Percentiles rank a stretch among this genome's conserved stretches.
Conservation (phyloP, 345 rosid genomes). For the Adansonia digitata region DNA sequence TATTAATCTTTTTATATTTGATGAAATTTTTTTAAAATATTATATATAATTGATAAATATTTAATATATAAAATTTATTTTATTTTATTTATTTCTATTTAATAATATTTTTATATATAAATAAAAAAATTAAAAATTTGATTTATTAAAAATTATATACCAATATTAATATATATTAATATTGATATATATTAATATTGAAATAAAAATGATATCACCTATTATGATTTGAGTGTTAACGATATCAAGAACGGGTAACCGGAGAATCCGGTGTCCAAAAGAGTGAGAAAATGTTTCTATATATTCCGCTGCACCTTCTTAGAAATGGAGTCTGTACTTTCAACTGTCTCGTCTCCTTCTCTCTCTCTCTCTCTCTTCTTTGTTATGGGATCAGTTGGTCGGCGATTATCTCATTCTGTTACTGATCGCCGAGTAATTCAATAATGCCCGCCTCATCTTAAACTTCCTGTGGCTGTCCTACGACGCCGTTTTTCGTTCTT, state of each 20-base stretch:
- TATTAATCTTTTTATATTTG: too few species aligned
- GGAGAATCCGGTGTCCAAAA: conserved; percentile 24
- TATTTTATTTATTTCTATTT: too few species aligned
- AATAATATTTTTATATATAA: too few species aligned
- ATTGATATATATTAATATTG: too few species aligned
- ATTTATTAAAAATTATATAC: too few species aligned
- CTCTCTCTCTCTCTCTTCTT: not conserved
- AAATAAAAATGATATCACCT: too few species aligned
- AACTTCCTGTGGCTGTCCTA: not conserved
- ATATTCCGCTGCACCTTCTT: not conserved
- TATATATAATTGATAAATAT: too few species aligned
- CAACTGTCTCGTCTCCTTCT: too few species aligned
- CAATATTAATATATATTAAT: not conserved
- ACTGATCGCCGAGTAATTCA: conserved; percentile 15
- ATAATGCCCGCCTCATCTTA: not conserved
- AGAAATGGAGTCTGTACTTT: conserved; percentile 16
- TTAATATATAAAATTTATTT: too few species aligned
- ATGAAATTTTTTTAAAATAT: too few species aligned
- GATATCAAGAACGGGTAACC: conserved; percentile 16
- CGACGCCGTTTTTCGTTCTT: not conserved
- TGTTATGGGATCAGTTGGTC: conserved; percentile 15
- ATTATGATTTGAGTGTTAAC: not conserved
- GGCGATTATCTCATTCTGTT: conserved; percentile 24
- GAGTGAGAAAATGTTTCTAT: conserved; percentile 12
- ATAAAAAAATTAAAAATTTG: too few species aligned